Base-by-base conservation (phyloP, 2,329 filamentous ascomycete species). In the Juglanconis sp. region DNA sequence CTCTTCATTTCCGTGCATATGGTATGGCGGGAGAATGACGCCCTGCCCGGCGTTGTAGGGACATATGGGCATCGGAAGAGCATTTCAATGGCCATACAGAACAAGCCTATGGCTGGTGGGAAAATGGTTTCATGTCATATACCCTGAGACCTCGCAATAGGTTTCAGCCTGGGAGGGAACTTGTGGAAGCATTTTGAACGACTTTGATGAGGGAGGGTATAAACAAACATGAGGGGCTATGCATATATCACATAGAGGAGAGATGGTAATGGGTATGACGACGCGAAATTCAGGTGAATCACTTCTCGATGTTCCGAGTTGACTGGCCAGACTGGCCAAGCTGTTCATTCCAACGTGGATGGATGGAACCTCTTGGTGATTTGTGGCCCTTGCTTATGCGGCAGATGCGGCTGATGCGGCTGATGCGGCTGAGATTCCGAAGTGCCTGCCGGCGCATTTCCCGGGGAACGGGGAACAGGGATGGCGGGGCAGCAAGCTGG, bases 1-100 rank as follows among this genome's bases (percentile, higher is more conserved):
- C 5, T 34, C n/a, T 51, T 24, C 15, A n/a, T 15, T 30, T 24
- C 57, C 49, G 30, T 56, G 48, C 57, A 61, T n/a, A n/a, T n/a
- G n/a, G n/a, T 59, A 31, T n/a, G 55, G 51, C 51, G 44, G 51
- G 38, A 35, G 13, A 10, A 42, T 35, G 24, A 47, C 31, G 31
- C 52, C 36, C 47, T 53, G 60, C 53, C 53, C 53, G 60, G 60
- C 56, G 60, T 62, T 56, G 15, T 36, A 17, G 40, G 53, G 56
- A 36, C 48, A 24, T 44, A 15, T 36, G 17, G 50, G 40, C 17
- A 6, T 30, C 17, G 8, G 30, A 34, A 47, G 32, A 31, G 40
- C 15, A 46, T 10, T 32, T n/a, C 32, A 31, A 42, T 15, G 51
- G 17, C 36, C 7, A 17, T 11, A 24, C 50, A 40, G 40, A 32